phyloP scores from a whole-genome alignment of 192 early-diverging fungal genomes.

The Mortierella alpina region DNA sequence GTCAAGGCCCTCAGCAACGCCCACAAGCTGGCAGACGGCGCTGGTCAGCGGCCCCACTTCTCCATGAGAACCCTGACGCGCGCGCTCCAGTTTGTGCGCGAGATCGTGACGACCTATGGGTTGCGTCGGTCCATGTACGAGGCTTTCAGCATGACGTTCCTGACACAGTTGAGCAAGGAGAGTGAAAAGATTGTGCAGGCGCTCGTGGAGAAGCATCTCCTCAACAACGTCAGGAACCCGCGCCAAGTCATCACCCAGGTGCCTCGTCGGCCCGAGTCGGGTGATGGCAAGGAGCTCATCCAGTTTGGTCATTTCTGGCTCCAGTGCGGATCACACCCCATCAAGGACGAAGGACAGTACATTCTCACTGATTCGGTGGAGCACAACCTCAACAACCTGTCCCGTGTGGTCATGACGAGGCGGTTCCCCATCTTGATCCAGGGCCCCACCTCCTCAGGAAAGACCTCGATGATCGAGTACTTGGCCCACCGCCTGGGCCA shows the following conservation, averaged over 20 bases:
- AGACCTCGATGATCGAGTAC: conserved; percentile 98
- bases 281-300: conserved; percentile 60
- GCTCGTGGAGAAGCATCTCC: conserved; percentile 68
- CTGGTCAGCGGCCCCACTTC: conserved; percentile 88
- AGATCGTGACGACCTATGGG: conserved; percentile 79
- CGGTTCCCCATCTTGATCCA: conserved; percentile 97
- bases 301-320: conserved; percentile 93
- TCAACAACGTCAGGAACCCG: conserved; percentile 68
- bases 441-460: conserved; percentile 97
- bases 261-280: conserved; percentile 61
- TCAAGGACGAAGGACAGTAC: conserved; percentile 65
- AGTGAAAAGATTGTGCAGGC: conserved; percentile 67
- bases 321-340: conserved; percentile 59
- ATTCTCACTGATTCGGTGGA: conserved; percentile 91
- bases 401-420: conserved; percentile 90
- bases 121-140: conserved; percentile 90
- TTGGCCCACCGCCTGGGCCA: conserved; percentile 92
- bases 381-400: conserved; percentile 85
- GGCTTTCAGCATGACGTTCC: conserved; percentile 95
- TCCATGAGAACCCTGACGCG: conserved; percentile 93
- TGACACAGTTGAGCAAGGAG: conserved; percentile 84
- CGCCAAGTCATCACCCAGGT: conserved; percentile 67
- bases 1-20: conserved; percentile 76
- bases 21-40: conserved; percentile 89
- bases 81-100: conserved; percentile 82